Conservation (phyloP, 371 early-diverging fungal species). For the Blakeslea trispora region DNA sequence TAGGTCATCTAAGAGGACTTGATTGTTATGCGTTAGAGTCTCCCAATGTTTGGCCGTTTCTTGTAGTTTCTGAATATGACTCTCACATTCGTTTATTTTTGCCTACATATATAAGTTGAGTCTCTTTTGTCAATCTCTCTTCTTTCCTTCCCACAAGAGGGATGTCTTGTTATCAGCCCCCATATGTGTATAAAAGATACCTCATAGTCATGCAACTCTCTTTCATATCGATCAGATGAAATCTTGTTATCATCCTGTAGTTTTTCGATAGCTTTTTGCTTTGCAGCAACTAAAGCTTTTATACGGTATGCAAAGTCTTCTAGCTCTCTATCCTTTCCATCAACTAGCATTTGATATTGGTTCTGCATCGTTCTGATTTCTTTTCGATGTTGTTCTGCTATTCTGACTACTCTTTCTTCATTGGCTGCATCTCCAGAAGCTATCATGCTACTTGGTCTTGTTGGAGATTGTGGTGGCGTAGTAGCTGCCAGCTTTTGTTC, state of each 20-base stretch:
- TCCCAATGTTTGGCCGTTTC: constrained; percentile 28
- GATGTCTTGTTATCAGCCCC: too few relatives aligned
- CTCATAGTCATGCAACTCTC: constrained; percentile 42
- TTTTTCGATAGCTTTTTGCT: constrained; percentile 38
- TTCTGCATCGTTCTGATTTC: constrained; percentile 37
- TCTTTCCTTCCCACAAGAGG: too few relatives aligned
- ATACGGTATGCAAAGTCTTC: constrained; percentile 47
- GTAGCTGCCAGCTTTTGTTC: constrained; percentile 9
- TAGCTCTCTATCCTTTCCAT: constrained; percentile 40
- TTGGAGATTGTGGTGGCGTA: constrained; percentile 7
- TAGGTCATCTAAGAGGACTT: constrained; percentile 24
- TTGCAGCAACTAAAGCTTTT: constrained; percentile 35
- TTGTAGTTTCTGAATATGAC: constrained; percentile 10
- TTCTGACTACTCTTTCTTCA: constrained; percentile 22
- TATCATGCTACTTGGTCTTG: background rate
- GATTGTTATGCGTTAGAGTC: constrained; percentile 20
- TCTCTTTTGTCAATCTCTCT: background rate
- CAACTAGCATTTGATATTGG: constrained; percentile 39
- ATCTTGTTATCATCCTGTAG: constrained; percentile 22
- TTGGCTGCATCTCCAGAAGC: background rate
- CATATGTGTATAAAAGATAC: constrained; percentile 23
- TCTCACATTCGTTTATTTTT: constrained; percentile 30
- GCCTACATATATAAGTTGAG: constrained; percentile 20
- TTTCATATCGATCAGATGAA: constrained; percentile 24
- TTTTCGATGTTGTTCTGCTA: constrained; percentile 41